A percentile compares a stretch with the other conserved stretches of the same genome.
These are phyloP conservation scores for Sporothrix sp. DNA, from an alignment of 2,329 filamentous ascomycete species.

Conservation along the genomic window DNA sequence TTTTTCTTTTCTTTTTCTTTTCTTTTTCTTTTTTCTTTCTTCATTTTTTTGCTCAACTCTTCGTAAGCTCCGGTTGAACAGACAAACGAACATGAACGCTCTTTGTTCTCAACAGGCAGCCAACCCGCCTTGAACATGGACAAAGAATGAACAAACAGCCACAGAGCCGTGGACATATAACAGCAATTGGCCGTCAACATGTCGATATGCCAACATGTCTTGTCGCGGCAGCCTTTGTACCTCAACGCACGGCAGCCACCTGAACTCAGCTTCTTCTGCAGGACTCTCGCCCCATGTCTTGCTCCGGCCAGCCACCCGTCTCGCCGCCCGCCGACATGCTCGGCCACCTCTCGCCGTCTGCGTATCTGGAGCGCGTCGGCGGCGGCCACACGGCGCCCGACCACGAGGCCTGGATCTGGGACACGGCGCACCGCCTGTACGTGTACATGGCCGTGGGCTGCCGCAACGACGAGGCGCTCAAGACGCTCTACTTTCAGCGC, in stretches of 20 bases:
- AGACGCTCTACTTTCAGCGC: neutral
- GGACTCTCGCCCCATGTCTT: too few species aligned
- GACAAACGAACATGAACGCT: neutral
- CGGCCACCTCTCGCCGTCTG: neutral
- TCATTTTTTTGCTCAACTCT: too few species aligned
- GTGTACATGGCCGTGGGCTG: neutral
- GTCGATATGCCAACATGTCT: too few species aligned
- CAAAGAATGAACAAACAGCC: neutral
- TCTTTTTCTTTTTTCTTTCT: neutral
- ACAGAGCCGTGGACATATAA: too few species aligned
- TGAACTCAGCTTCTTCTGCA: too few species aligned
- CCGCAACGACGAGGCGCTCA: too few species aligned
- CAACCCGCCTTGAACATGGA: neutral
- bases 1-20: neutral
- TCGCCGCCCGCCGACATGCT: neutral
- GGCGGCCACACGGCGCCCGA: neutral
- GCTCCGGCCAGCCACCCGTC: neutral
- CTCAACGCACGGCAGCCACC: too few species aligned
- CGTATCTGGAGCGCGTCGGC: slow-evolving; percentile 1
- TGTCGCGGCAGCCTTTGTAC: too few species aligned
- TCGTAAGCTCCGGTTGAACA: too few species aligned
- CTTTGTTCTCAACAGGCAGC: neutral
- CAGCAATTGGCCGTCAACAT: too few species aligned
- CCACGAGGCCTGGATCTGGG: slow-evolving; percentile 6
- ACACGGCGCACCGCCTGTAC: slow-evolving; percentile 8